phyloP scores from a whole-genome alignment of 2,329 filamentous ascomycete species.

The Cladophialophora psammophila region DNA sequence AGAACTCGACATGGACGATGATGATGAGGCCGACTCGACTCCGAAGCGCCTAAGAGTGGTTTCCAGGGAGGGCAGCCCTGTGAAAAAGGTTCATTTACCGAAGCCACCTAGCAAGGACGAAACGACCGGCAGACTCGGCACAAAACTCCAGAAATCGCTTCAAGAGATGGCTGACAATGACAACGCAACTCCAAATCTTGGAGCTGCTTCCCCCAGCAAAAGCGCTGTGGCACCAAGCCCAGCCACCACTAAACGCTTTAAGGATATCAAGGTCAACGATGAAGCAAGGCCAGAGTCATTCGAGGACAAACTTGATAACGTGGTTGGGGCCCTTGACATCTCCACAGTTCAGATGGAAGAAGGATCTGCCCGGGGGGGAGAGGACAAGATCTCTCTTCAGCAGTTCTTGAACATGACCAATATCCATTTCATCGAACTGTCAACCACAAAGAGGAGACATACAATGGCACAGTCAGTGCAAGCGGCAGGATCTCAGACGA shows the following conservation, averaged over 20 bases:
- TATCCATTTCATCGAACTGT: constrained; percentile 97
- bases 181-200: constrained; percentile 50
- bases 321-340: constrained; percentile 40
- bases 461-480: constrained; percentile 61
- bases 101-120: constrained; percentile 73
- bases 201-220: constrained; percentile 59
- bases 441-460: constrained; percentile 90
- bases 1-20: constrained; percentile 71
- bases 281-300: constrained; percentile 40
- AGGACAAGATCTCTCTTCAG: constrained; percentile 78
- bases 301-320: constrained; percentile 43
- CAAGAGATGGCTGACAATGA: constrained; percentile 47
- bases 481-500: constrained; percentile 17
- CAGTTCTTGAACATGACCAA: constrained; percentile 95
- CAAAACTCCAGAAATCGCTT: constrained; percentile 51
- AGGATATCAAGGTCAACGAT: constrained; percentile 49
- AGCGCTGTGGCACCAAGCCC: constrained; percentile 61
- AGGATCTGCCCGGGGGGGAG: constrained; percentile 46
- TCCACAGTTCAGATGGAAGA: constrained; percentile 34
- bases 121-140: constrained; percentile 63
- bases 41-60: constrained; percentile 72
- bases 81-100: constrained; percentile 75
- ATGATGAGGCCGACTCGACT: constrained; percentile 63
- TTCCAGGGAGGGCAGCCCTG: constrained; percentile 71
- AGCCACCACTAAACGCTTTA: constrained; percentile 63